A percentile compares a stretch with the other conserved stretches of the same genome.
Evolutionary conservation across 2,329 filamentous ascomycete genomes (phyloP).

Genomic region (Diaporthe humulicola): DNA sequence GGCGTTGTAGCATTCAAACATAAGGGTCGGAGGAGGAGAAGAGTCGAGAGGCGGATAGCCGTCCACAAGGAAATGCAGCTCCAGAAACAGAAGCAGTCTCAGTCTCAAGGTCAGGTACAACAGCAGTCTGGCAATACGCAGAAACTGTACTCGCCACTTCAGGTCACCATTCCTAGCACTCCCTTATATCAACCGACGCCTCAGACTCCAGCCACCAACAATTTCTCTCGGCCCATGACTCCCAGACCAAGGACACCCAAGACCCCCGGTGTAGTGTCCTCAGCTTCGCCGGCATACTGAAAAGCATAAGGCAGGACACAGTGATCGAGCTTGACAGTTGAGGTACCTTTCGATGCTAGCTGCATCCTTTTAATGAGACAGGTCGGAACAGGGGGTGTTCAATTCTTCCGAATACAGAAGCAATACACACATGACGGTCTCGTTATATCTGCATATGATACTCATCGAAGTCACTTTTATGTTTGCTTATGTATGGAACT

Average conservation of each 20-base stretch:
- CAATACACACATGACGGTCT: neutral
- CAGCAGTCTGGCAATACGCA: neutral
- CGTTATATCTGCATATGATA: neutral
- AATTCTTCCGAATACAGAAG: neutral
- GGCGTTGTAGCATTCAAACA: neutral
- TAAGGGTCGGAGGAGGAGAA: neutral
- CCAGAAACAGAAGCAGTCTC: conserved; percentile 16
- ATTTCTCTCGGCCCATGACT: conserved; percentile 9
- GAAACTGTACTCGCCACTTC: neutral
- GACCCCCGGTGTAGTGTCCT: neutral
- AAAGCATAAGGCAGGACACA: neutral
- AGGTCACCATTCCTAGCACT: neutral
- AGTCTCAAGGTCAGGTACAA: neutral
- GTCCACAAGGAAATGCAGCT: neutral
- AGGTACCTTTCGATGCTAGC: too few relatives aligned
- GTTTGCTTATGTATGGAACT: too few relatives aligned
- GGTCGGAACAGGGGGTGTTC: too few relatives aligned
- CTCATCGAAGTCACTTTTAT: neutral
- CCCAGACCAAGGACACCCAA: neutral
- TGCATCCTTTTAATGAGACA: too few relatives aligned
- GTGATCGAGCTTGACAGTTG: neutral
- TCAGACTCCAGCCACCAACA: conserved; percentile 14
- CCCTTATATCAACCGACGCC: neutral
- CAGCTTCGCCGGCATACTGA: neutral
- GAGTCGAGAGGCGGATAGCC: conserved; percentile 7